These are phyloP conservation scores for Lodderomyces parapsilosis DNA, from an alignment of 1,139 yeast species.

Conservation along the genomic window DNA sequence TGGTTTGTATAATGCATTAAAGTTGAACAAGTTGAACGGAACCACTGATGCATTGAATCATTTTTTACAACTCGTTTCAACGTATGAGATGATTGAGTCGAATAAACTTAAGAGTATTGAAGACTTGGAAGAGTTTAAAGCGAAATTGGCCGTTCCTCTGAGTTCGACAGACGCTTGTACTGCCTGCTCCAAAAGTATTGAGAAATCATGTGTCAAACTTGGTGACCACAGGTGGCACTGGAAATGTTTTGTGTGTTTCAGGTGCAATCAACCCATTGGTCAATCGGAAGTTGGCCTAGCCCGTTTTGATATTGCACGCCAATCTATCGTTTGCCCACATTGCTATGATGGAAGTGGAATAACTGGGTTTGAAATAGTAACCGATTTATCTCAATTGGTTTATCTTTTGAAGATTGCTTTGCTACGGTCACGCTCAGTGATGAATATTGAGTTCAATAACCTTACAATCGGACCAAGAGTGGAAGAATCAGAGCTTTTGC, in stretches of 20 bases:
- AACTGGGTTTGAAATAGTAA: slow-evolving; percentile 58
- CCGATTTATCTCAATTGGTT: slow-evolving; percentile 70
- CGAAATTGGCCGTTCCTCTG: slow-evolving; percentile 43
- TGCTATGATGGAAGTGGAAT: slow-evolving; percentile 50
- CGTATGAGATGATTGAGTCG: slow-evolving; percentile 10
- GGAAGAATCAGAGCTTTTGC: slow-evolving; percentile 13
- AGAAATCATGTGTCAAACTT: slow-evolving; percentile 69
- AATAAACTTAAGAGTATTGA: slow-evolving; percentile 8
- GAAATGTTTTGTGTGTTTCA: slow-evolving; percentile 65
- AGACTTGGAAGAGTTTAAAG: slow-evolving; percentile 29
- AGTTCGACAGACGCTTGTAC: slow-evolving; percentile 79
- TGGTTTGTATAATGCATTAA: slow-evolving; percentile 75
- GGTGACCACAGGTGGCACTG: slow-evolving; percentile 78
- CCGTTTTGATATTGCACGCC: slow-evolving; percentile 24
- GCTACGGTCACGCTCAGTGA: slow-evolving; percentile 70
- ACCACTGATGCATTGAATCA: slow-evolving; percentile 63
- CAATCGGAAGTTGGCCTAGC: slow-evolving; percentile 32
- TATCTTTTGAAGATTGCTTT: slow-evolving; percentile 82
- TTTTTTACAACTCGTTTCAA: slow-evolving; percentile 47
- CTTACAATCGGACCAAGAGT: slow-evolving; percentile 4
- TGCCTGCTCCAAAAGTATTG: slow-evolving; percentile 72
- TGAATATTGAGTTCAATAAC: slow-evolving; percentile 31
- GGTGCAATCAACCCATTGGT: slow-evolving; percentile 43
- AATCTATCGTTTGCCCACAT: slow-evolving; percentile 50
- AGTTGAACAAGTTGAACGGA: slow-evolving; percentile 57